Evolutionary conservation across 108 stramenopile species (phyloP).

Genomic region (Fistulifera solaris): DNA sequence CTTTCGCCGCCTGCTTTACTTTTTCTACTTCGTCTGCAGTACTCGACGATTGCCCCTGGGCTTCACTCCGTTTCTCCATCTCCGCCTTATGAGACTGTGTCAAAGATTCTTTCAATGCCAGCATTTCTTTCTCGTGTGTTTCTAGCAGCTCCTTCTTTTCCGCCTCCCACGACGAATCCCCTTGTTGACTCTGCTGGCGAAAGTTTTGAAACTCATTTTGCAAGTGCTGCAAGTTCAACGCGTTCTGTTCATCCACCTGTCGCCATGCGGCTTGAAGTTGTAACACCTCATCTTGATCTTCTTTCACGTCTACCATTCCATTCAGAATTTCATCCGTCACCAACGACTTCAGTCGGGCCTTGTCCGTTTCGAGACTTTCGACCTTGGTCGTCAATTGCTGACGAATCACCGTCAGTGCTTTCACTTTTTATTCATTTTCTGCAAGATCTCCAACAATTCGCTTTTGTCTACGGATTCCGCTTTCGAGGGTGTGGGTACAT

Average conservation of each 20-base stretch:
- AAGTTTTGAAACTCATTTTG: conserved; percentile 45
- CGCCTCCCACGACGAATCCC: conserved; percentile 11
- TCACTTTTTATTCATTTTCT: conserved; percentile 81
- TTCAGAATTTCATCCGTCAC: conserved; percentile 54
- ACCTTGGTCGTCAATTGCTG: conserved; percentile 47
- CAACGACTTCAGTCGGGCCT: conserved; percentile 36
- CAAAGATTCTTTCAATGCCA: conserved; percentile 27
- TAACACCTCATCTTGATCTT: conserved; percentile 27
- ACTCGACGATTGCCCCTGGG: background rate
- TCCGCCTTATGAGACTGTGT: conserved; percentile 15
- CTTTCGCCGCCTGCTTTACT: conserved; percentile 32
- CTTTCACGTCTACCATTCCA: conserved; percentile 26
- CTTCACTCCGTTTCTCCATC: background rate
- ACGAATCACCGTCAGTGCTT: conserved; percentile 40
- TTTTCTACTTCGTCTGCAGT: conserved; percentile 26
- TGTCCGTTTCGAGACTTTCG: conserved; percentile 42
- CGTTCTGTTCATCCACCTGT: conserved; percentile 44
- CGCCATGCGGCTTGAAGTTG: conserved; percentile 54
- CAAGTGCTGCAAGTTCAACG: conserved; percentile 40
- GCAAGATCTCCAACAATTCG: conserved; percentile 68
- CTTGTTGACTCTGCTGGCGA: conserved; percentile 5
- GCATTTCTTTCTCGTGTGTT: conserved; percentile 25
- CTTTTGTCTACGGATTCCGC: conserved; percentile 41
- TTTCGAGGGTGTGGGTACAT: conserved; percentile 5
- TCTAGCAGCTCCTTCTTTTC: conserved; percentile 19